Evolutionary conservation across 768 basidiomycete species (phyloP), one percentile per base, ranked within the genome.

Genomic region (Lentinula aciculospora): DNA sequence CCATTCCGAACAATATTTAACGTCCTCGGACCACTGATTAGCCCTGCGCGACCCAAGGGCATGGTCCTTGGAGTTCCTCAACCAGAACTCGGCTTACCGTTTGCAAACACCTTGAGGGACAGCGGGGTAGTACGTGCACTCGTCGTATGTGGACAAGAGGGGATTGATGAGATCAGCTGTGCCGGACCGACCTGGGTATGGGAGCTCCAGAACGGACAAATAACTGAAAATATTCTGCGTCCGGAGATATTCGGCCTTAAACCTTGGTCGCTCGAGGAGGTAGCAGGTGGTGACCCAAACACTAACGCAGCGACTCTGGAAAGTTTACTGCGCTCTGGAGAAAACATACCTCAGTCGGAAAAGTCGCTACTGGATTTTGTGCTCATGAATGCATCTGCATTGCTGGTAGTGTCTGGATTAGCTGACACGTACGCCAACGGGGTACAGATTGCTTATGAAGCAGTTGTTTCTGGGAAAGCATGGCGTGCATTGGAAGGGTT

Each of bases 1-100:
- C 93, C 94, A 46, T 98, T 96, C 76, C 88, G 94, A 46, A 98
- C 96, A 8, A 86, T 99, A 76, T 98, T 97, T 81, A 98, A 99
- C 72, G 75, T 94, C 58, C 79, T 98, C 31, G 95, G 97, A 0
- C 97, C 96, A 0, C 81, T 98, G 37, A 88, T 96, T 72, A 98
- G 96, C 71, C 97, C 96, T 2, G 87, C 92, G 0, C 74, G 77
- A 8, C 96, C 97, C 2, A 79, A 78, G 3, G 88, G 92, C 2
- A 94, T 98, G 89, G 83, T 98, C 3, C 78, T 98, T 36, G 96
- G 96, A 44, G 88, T 99, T 32, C 89, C 94, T 8, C 87, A 86
- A 59, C 84, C 75, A 48, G 84, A 85, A 64, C 82, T 99, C 23
- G 96, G 95, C 0, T 69, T 74, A 5, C 85, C 90, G 0, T 98